Base-by-base conservation (phyloP, 345 rosid species). In the Hibiscus syriacus region DNA sequence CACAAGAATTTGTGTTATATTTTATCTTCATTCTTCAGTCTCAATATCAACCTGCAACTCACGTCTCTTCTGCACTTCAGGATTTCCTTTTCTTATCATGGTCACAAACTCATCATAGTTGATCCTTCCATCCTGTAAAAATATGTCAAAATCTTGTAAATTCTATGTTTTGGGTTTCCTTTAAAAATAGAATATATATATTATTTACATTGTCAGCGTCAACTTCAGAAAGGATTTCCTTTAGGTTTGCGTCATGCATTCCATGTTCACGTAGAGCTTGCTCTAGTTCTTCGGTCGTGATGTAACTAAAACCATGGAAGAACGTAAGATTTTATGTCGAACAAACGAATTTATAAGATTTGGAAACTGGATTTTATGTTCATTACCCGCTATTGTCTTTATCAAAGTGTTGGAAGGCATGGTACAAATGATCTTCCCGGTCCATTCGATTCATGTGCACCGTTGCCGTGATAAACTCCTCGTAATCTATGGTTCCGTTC, bases 81-180 rank as follows among this genome's bases (percentile, higher is more conserved):
- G 90, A 74, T 85, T 94, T 70, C 99, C 99, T 87, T 91, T 94
- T 77, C 84, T 84, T 97, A 94, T 94, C 97, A 94, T 94, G 2
- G 96, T 92, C 70, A 89, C 99, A 32, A 94, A 94, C 70, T 94
- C 99, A 27, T 91, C 96, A 27, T 94, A 94, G 80, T 91, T 91
- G 73, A 94, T 89, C 64, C 90, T 76, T 2, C 97, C 97, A 77
- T 94, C 99, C 96, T 94, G 78, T 64, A 76, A 50, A 50, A 50
- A 50, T 50, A 26, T 50, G 55, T 8, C 55, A 19, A 50, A 30
- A 50, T 25, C 5, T 50, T 8, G 55, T 19, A 50, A 50, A n/a
- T 9, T 38, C 12, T 1, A 38, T 38, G n/a, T 16, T 43, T 13
- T 43, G 48, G n/a, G 0, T 43, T 12, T 5, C 7, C 11, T 48